Evolutionary conservation across 345 rosid species (phyloP).

Genomic region (Hevea brasiliensis): DNA sequence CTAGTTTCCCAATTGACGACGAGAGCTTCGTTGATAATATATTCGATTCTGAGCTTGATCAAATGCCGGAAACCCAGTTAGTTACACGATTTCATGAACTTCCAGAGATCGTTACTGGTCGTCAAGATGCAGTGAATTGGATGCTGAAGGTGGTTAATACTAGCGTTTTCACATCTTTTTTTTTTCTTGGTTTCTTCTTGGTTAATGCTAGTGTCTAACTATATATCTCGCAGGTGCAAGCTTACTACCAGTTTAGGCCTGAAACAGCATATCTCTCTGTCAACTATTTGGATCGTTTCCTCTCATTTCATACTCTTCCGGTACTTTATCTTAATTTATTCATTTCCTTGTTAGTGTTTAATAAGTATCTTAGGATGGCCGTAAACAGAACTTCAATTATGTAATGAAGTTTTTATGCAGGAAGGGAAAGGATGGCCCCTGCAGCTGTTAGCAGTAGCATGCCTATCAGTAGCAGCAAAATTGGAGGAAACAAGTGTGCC

Average conservation of each 20-base stretch:
- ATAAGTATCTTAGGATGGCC: no score
- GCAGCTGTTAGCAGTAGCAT: constrained; percentile 41
- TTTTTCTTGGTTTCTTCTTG: neutral
- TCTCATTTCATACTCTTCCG: constrained; percentile 26
- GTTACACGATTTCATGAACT: constrained; percentile 4
- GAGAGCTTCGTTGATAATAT: constrained; percentile 19
- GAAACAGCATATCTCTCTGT: constrained; percentile 36
- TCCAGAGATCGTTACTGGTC: constrained; percentile 24
- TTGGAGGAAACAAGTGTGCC: constrained; percentile 45
- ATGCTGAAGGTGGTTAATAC: constrained; percentile 30
- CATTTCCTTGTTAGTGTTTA: no score
- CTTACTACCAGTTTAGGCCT: constrained; percentile 32
- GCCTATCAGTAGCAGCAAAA: constrained; percentile 46
- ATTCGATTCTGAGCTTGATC: constrained; percentile 38
- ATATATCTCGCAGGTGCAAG: constrained; percentile 30
- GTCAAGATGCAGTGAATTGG: constrained; percentile 39
- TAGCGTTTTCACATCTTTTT: no score
- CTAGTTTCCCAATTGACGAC: constrained; percentile 7
- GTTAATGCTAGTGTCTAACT: neutral
- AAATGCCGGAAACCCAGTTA: constrained; percentile 18
- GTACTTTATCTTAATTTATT: constrained; percentile 10
- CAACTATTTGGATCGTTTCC: constrained; percentile 42
- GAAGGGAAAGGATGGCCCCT: constrained; percentile 34
- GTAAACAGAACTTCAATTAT: no score
- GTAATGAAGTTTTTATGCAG: constrained; percentile 9